Base-by-base conservation (phyloP, 257 asterid species). In the Solanum ahanhuiri region DNA sequence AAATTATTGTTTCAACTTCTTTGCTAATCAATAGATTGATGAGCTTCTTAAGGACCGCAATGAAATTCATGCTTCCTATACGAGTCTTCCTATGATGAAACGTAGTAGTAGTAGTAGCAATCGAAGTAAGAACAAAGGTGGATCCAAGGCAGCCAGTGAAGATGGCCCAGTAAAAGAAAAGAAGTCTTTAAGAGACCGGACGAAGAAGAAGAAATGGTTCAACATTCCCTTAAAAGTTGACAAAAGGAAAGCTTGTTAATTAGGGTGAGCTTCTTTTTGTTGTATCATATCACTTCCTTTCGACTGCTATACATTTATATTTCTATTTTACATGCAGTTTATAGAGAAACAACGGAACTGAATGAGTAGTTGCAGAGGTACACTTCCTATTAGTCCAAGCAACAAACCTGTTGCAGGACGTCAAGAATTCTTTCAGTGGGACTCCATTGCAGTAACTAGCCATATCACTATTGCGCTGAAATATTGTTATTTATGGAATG, bases 11-110 rank as follows among this genome's bases (percentile, higher is more conserved):
- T 82, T 17, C 37, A 28, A 51, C 39, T 41, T 41, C 60, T 86
- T 86, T 48, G 81, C 14, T 28, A 85, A 48, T 51, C 25, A 85
- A 85, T 91, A 97, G 99, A 97, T 97, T 35, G 99, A 95, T 17
- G 98, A 92, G 91, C 98, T 95, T 66, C 98, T 97, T n/a, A 94
- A 95, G 92, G 90, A 93, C 88, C 94, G 99, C 92, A 91, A 91
- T 41, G 97, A 94, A 34, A 89, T 94, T 83, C 99, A 94, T 81
- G 96, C 99, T 77, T 94, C 96, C 3, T 97, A 95, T 83, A 92
- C 97, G 14, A 89, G 87, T 82, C 39, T 91, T 34, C 94, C 98
- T 45, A 89, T 90, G 69, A 91, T 92, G 87, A 95, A 92, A 87
- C 95, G 94, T 11, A 94, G 96, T 82, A 83, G 92, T 81, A 83